Percentiles rank a stretch among this genome's conserved stretches.
Conservation (phyloP, 257 asterid species). For the Ajuga chamaepitys region DNA sequence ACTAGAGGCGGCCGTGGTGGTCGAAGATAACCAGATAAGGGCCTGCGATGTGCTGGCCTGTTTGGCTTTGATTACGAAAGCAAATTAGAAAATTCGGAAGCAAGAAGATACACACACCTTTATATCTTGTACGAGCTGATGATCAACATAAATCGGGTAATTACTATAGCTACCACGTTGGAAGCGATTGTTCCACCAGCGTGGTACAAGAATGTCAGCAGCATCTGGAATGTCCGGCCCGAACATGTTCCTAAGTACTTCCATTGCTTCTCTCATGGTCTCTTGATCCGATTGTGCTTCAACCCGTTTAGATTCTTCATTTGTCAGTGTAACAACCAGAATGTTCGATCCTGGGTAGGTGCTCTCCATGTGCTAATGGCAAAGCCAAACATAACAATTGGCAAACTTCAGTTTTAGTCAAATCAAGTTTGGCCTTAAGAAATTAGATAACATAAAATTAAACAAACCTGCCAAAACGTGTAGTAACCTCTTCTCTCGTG, state of each 20-base stretch:
- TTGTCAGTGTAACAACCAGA: constrained; percentile 78
- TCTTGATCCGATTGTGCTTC: constrained; percentile 78
- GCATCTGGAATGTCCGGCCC: constrained; percentile 67
- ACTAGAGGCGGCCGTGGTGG: too few relatives aligned
- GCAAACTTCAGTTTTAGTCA: not conserved
- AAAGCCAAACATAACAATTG: not conserved
- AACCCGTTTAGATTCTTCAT: constrained; percentile 74
- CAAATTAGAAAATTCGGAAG: not conserved
- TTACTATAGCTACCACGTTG: constrained; percentile 94
- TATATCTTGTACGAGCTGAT: constrained; percentile 44
- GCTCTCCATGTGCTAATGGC: constrained; percentile 83
- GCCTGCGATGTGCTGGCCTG: too few relatives aligned
- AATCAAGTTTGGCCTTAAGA: too few relatives aligned
- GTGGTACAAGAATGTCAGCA: constrained; percentile 68
- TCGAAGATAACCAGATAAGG: too few relatives aligned
- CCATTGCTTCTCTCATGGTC: constrained; percentile 80
- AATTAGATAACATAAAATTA: not conserved
- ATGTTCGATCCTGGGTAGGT: constrained; percentile 85
- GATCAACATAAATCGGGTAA: constrained; percentile 57
- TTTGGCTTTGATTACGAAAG: not conserved
- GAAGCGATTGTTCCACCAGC: constrained; percentile 92
- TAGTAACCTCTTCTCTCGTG: constrained; percentile 81
- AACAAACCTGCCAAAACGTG: constrained; percentile 90
- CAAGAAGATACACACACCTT: constrained; percentile 39
- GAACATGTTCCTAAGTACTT: constrained; percentile 70